These are phyloP conservation scores for Aspergillus bridgeri DNA, from an alignment of 495 filamentous ascomycete genomes.

Conservation along the genomic window DNA sequence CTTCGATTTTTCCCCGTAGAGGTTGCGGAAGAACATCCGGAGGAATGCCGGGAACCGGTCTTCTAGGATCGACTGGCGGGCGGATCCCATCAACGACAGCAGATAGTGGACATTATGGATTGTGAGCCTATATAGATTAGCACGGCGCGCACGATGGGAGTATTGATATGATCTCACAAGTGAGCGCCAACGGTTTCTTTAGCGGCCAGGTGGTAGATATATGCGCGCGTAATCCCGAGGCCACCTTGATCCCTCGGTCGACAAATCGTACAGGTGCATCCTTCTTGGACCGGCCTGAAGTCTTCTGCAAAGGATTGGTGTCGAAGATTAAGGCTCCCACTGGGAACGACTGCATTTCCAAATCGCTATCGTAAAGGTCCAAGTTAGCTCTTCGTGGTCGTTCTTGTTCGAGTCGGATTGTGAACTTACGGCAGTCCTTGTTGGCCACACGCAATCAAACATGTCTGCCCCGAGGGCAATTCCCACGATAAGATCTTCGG, in stretches of 20 bases:
- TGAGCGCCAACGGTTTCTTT: slow-evolving; percentile 97
- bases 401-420: neutral
- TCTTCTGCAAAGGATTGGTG: slow-evolving; percentile 71
- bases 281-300: slow-evolving; percentile 77
- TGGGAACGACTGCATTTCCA: slow-evolving; percentile 83
- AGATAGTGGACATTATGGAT: slow-evolving; percentile 95
- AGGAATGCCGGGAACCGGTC: slow-evolving; percentile 80
- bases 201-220: slow-evolving; percentile 82
- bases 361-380: slow-evolving; percentile 55
- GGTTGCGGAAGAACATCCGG: slow-evolving; percentile 66
- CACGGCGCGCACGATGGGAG: neutral
- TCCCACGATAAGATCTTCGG: slow-evolving; percentile 89
- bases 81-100: slow-evolving; percentile 72
- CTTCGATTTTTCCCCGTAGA: slow-evolving; percentile 66
- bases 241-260: slow-evolving; percentile 63
- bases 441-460: slow-evolving; percentile 99
- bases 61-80: slow-evolving; percentile 74
- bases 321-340: slow-evolving; percentile 79
- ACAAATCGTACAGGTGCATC: slow-evolving; percentile 78
- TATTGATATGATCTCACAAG: slow-evolving; percentile 44
- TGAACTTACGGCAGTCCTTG: slow-evolving; percentile 69
- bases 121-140: slow-evolving; percentile 56
- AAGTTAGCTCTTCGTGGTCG: slow-evolving; percentile 2
- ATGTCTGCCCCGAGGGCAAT: slow-evolving; percentile 94
- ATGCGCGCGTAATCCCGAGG: slow-evolving; percentile 82